A percentile compares a stretch with the other conserved stretches of the same genome.
Evolutionary conservation across 2,329 filamentous ascomycete species (phyloP).

Genomic region (Simplicillium aogashimaense): DNA sequence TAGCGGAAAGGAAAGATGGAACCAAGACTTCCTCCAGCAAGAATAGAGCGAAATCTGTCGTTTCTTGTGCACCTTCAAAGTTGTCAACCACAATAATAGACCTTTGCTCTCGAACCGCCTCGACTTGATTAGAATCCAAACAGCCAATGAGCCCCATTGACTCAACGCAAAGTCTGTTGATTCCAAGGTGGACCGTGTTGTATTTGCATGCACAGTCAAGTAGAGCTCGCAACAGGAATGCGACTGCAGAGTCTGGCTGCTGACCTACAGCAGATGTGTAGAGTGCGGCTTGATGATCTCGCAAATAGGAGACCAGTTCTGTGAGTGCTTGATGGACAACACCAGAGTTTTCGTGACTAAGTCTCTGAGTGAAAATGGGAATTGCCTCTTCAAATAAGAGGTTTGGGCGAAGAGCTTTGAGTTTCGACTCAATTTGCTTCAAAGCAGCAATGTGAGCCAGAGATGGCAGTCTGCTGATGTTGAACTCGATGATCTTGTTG

Average conservation of each 20-base stretch:
- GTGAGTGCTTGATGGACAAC: constrained; percentile 74
- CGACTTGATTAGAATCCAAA: constrained; percentile 81
- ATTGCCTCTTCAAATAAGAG: constrained; percentile 46
- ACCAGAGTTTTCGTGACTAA: constrained; percentile 73
- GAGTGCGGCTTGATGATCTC: constrained; percentile 63
- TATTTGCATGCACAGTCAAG: constrained; percentile 82
- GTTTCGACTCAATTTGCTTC: constrained; percentile 52
- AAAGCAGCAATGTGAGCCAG: constrained; percentile 62
- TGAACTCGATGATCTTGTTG: constrained; percentile 48
- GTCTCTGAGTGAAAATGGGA: constrained; percentile 60
- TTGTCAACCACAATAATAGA: constrained; percentile 85
- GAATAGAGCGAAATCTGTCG: constrained; percentile 76
- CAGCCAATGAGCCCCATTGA: constrained; percentile 86
- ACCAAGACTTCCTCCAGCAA: constrained; percentile 81
- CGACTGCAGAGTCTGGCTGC: constrained; percentile 67
- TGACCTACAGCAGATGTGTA: constrained; percentile 75
- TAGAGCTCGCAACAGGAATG: constrained; percentile 63
- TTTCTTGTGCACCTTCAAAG: constrained; percentile 69
- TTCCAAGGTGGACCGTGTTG: constrained; percentile 54
- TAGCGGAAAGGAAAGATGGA: constrained; percentile 82
- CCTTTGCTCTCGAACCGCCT: constrained; percentile 65
- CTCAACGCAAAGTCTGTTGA: constrained; percentile 65
- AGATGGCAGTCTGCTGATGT: constrained; percentile 69
- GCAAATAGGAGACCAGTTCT: constrained; percentile 68
- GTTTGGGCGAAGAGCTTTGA: constrained; percentile 52